Evolutionary conservation across 495 filamentous ascomycete genomes (phyloP).

Genomic region (Apiosordaria backusii): DNA sequence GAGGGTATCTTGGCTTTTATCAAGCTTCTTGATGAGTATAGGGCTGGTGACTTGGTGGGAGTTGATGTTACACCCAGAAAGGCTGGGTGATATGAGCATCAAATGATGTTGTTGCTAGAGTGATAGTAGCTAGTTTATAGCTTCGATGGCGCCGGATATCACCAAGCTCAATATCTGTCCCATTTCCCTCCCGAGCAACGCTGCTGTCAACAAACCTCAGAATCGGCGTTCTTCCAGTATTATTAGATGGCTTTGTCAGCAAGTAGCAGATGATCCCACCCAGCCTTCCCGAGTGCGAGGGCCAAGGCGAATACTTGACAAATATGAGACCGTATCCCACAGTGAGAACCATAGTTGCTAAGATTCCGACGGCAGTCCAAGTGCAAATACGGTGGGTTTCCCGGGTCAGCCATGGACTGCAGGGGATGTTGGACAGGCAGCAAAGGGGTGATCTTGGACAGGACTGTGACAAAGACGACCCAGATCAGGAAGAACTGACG

Average conservation of each 20-base stretch:
- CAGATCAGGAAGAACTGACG: no score
- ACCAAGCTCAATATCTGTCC: background rate
- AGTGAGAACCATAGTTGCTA: no score
- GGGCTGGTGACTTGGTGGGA: constrained; percentile 31
- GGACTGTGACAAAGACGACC: no score
- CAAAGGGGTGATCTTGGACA: no score
- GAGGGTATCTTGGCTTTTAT: constrained; percentile 30
- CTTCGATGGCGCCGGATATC: background rate
- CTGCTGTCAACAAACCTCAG: background rate
- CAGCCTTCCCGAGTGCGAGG: no score
- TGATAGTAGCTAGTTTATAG: background rate
- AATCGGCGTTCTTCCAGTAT: background rate
- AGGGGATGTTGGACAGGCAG: no score
- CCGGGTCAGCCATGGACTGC: no score
- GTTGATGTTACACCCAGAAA: background rate
- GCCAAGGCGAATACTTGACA: no score
- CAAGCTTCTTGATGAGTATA: constrained; percentile 30
- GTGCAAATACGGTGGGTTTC: no score
- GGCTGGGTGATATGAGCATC: background rate
- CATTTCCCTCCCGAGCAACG: background rate
- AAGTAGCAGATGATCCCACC: background rate
- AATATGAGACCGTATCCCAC: no score
- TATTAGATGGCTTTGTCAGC: no score
- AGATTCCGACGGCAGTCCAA: no score
- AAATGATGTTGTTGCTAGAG: background rate